A percentile compares a stretch with the other conserved stretches of the same genome.
Conservation (phyloP, 2,329 filamentous ascomycete species). For the Aspergillus sp. region DNA sequence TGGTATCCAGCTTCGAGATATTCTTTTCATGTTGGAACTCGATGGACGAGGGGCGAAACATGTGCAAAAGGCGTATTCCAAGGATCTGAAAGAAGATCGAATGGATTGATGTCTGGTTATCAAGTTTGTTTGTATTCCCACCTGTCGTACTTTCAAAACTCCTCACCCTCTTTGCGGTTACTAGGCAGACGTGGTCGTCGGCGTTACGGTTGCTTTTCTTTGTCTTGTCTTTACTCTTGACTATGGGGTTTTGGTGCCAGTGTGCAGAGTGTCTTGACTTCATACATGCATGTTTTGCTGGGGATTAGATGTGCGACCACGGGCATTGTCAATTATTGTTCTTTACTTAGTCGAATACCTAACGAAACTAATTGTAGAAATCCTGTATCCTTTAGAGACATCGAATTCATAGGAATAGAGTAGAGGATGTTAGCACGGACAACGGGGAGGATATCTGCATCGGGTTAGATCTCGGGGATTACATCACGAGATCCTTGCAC, state of each 20-base stretch:
- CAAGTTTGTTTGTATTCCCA: not conserved
- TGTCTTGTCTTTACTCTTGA: too few species aligned
- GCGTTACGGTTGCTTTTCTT: not conserved
- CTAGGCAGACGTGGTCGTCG: not conserved
- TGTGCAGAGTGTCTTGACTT: not conserved
- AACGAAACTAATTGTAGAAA: not conserved
- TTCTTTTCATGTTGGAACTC: constrained; percentile 69
- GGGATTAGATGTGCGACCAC: not conserved
- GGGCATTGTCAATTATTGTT: constrained; percentile 4
- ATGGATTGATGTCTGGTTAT: constrained; percentile 14
- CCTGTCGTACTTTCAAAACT: too few species aligned
- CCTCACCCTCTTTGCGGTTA: not conserved
- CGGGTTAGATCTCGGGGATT: not conserved
- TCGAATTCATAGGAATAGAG: not conserved
- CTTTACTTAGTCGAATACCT: constrained; percentile 1
- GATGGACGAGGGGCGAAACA: constrained; percentile 53
- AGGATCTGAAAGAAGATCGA: constrained; percentile 37
- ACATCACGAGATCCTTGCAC: not conserved
- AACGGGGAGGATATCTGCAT: not conserved
- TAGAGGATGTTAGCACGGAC: not conserved
- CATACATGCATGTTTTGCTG: not conserved
- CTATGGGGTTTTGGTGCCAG: too few species aligned
- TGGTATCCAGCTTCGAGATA: constrained; percentile 77
- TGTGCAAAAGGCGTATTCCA: constrained; percentile 39
- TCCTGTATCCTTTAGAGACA: not conserved